A percentile compares a stretch with the other conserved stretches of the same genome.
These are phyloP conservation scores for Thelonectria blattea DNA, from an alignment of 2,329 filamentous ascomycete species.

Conservation along the genomic window DNA sequence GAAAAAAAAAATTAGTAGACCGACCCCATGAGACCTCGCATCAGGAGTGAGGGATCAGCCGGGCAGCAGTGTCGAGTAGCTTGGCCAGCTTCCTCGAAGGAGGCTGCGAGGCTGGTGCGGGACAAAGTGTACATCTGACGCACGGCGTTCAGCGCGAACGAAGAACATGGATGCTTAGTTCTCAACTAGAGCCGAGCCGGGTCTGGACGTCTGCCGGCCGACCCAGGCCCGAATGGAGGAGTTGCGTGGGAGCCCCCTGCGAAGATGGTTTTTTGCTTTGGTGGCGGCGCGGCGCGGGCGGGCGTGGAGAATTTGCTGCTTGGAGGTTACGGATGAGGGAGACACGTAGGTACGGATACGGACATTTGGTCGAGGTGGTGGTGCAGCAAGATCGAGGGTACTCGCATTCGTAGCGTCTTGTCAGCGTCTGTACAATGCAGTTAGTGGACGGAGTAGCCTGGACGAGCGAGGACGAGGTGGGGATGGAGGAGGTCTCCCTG, in stretches of 20 bases:
- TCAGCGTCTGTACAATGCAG: background rate
- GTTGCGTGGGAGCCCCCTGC: background rate
- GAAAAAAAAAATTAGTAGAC: constrained; percentile 22
- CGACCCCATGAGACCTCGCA: constrained; percentile 23
- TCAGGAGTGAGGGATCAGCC: constrained; percentile 10
- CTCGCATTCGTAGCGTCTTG: background rate
- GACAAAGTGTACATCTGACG: constrained; percentile 29
- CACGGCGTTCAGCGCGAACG: constrained; percentile 23
- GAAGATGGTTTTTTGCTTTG: background rate
- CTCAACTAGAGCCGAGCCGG: constrained; percentile 13
- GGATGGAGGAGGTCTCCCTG: background rate
- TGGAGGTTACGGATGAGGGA: background rate
- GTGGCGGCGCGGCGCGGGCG: background rate
- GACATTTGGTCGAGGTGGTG: background rate
- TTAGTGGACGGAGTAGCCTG: background rate
- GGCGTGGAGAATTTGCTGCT: background rate
- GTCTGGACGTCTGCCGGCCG: constrained; percentile 19
- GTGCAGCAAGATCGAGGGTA: background rate
- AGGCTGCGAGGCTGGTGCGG: constrained; percentile 28
- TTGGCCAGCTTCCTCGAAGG: constrained; percentile 6
- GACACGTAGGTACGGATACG: background rate
- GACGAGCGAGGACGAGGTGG: background rate
- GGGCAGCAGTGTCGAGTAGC: background rate
- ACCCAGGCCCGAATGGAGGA: constrained; percentile 16
- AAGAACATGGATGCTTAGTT: constrained; percentile 20